Base-by-base conservation (phyloP, 78 protist genomes). In the Speleostelium caveatum region DNA sequence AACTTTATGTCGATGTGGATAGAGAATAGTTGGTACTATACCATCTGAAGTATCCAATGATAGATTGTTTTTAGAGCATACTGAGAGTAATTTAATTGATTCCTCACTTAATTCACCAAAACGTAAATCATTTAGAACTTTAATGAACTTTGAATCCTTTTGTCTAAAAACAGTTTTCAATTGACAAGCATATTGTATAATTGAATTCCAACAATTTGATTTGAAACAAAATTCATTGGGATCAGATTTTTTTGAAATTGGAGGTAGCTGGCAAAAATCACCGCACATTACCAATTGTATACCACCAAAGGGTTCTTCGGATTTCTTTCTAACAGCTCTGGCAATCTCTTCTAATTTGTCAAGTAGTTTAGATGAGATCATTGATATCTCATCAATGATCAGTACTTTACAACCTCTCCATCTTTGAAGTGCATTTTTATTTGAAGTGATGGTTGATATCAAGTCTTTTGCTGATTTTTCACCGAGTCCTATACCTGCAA, bases 311-410 rank as follows among this genome's bases (percentile, higher is more conserved):
- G 96, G 95, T 4, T n/a, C 3, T 0, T 55, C 36, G 6, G 53
- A 45, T 12, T 7, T 35, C n/a, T 33, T 35, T 10, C 96, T 49
- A 0, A 95, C 30, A 0, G 12, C 59, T 16, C 79, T 66, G 0
- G 96, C 97, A 33, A 93, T 42, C 0, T 10, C 33, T 12, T 97
- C 95, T 8, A 97, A 41, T 63, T 89, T 69, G 41, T 97, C 96
- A 24, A 97, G 88, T 1, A 95, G n/a, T 4, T 35, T 45, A 0
- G 75, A 58, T 33, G 51, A 24, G 22, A 96, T 75, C 98, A 96
- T 97, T n/a, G 97, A 95, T 17, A 97, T 86, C 60, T 97, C 98
- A 55, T 97, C 98, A 28, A 97, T 77, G 42, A 97, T 73, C 30
- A 97, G 76, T 4, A 49, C 77, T 30, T 75, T 92, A 1, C 72